Base-by-base conservation (phyloP, 1,284 basidiomycete species). In the Waitea zeae region DNA sequence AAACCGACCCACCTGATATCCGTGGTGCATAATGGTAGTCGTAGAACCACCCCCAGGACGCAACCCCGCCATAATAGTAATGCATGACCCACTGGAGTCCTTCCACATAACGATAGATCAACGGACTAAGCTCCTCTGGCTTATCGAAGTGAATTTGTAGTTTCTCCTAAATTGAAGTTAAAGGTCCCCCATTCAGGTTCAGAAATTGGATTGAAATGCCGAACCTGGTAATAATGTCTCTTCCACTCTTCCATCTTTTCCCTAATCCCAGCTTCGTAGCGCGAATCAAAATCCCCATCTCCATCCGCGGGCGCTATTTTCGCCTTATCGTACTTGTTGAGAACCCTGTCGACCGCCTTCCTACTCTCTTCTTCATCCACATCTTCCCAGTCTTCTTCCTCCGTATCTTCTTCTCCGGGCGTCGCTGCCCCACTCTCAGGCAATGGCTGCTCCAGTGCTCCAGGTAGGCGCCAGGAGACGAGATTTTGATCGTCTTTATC, bases 1-100 rank as follows among this genome's bases (percentile, higher is more conserved):
- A 17, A 9, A 49, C n/a, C n/a, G n/a, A n/a, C 67, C 39, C 43
- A 87, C 88, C 89, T 28, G 86, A 87, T 42, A 95, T 92, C 34
- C 88, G 73, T 12, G 90, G 93, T 0, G 93, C 83, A 54, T 95
- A 98, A 54, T 98, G 93, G 53, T 96, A 97, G 51, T 92, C 65
- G 59, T 97, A 98, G 62, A 96, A 98, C 95, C 95, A 98, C 17
- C 87, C 74, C 93, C 93, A 98, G 4, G 88, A 92, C 2, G 87
- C 84, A 12, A 96, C 90, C 22, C 93, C 93, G 43, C 83, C 77
- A 57, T 97, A 97, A 55, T 98, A 98, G 57, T 98, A 98, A 52
- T 90, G 83, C 74, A 98, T 81, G 20, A 98, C 89, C 95, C 93
- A 98, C 52, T 98, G 95, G 41, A 98, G 58, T 1, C 93, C 95